phyloP scores from a whole-genome alignment of 768 basidiomycete genomes.

The Trametopsis cervina region DNA sequence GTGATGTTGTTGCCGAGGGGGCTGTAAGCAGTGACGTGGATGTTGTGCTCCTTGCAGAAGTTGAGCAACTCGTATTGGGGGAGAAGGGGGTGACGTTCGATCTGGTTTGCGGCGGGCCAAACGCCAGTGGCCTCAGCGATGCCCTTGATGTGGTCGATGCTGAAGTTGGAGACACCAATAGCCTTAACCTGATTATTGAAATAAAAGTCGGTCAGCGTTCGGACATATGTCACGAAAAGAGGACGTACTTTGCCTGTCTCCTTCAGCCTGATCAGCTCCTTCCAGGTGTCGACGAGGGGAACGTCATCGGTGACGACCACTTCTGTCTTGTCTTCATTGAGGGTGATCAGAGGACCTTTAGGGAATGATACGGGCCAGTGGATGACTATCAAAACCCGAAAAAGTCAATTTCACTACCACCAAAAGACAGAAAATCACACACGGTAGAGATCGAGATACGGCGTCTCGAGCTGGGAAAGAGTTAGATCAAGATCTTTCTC shows the following conservation, averaged over 20 bases:
- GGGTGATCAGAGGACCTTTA: slow-evolving; percentile 52
- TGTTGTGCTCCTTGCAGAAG: slow-evolving; percentile 62
- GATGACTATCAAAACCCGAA: slow-evolving; percentile 39
- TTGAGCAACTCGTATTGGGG: slow-evolving; percentile 67
- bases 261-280: slow-evolving; percentile 64
- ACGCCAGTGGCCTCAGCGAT: slow-evolving; percentile 66
- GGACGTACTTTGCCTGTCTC: slow-evolving; percentile 61
- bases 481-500: slow-evolving; percentile 75
- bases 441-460: slow-evolving; percentile 82
- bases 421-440: slow-evolving; percentile 20
- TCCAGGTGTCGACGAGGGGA: slow-evolving; percentile 77
- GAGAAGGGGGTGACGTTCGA: slow-evolving; percentile 78
- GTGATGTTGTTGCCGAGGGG: slow-evolving; percentile 79
- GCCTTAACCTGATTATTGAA: slow-evolving; percentile 61
- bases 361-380: slow-evolving; percentile 77
- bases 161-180: slow-evolving; percentile 84
- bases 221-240: background rate
- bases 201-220: slow-evolving; percentile 5
- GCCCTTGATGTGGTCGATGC: slow-evolving; percentile 53
- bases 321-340: slow-evolving; percentile 36
- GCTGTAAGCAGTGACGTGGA: slow-evolving; percentile 62
- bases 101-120: slow-evolving; percentile 69
- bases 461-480: slow-evolving; percentile 59
- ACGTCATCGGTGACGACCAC: slow-evolving; percentile 49
- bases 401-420: no score